phyloP scores from a whole-genome alignment of 768 basidiomycete species.

The Suillus spraguei region DNA sequence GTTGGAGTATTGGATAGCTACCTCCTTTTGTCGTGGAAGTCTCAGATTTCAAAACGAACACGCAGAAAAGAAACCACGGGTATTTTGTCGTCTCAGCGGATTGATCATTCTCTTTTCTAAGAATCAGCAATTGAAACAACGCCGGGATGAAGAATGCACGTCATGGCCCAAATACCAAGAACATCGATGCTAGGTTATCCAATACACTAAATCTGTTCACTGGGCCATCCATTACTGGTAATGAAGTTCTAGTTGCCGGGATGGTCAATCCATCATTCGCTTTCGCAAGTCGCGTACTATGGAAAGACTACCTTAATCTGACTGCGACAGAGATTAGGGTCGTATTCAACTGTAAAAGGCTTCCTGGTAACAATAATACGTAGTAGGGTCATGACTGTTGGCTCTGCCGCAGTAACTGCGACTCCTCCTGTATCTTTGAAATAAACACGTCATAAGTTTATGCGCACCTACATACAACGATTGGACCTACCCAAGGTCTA shows the following conservation, averaged over 20 bases:
- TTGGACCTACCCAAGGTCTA: slow-evolving; percentile 73
- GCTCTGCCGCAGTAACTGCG: slow-evolving; percentile 18
- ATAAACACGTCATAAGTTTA: slow-evolving; percentile 14
- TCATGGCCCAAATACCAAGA: too few species aligned
- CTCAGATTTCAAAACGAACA: not conserved
- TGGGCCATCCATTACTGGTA: not conserved
- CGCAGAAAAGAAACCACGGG: too few species aligned
- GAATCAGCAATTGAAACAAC: not conserved
- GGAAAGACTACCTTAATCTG: not conserved
- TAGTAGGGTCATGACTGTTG: not conserved
- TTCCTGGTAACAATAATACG: not conserved
- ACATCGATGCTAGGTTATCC: not conserved
- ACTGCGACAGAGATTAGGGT: not conserved
- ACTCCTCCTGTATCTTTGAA: slow-evolving; percentile 60
- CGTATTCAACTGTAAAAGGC: not conserved
- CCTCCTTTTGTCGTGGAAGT: not conserved
- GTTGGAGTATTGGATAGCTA: too few species aligned
- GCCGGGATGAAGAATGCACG: not conserved
- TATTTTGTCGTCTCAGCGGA: not conserved
- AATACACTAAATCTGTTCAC: not conserved
- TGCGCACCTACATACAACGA: slow-evolving; percentile 2
- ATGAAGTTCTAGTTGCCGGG: not conserved
- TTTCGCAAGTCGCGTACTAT: not conserved
- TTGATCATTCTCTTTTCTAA: not conserved
- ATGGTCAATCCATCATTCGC: not conserved